Conservation (phyloP, 129 eudicot species). For the Arctium minus region DNA sequence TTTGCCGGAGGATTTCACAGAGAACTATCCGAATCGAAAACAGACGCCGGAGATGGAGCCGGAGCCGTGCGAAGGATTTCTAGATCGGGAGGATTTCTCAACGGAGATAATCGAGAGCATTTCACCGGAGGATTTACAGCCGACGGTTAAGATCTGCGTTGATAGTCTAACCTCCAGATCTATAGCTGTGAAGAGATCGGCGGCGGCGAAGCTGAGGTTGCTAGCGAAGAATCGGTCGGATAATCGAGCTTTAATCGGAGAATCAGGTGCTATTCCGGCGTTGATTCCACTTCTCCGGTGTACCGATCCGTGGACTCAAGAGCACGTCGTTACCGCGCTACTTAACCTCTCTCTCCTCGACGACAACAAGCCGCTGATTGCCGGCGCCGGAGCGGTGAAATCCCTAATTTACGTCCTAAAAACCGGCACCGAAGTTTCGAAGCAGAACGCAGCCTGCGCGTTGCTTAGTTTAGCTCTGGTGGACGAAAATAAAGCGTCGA, state of each 20-base stretch:
- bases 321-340: conserved; percentile 82
- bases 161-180: conserved; percentile 54
- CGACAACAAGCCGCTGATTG: conserved; percentile 37
- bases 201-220: conserved; percentile 66
- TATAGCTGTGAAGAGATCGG: conserved; percentile 53
- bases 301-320: conserved; percentile 67
- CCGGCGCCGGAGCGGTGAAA: conserved; percentile 48
- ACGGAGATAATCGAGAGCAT: conserved; percentile 78
- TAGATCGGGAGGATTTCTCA: conserved; percentile 51
- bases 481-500: conserved; percentile 54
- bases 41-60: conserved; percentile 35
- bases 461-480: conserved; percentile 56
- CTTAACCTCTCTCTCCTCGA: conserved; percentile 70
- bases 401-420: conserved; percentile 61
- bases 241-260: conserved; percentile 71
- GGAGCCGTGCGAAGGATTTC: conserved; percentile 62
- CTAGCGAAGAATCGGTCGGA: conserved; percentile 75
- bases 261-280: conserved; percentile 67
- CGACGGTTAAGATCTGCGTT: conserved; percentile 66
- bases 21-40: neutral
- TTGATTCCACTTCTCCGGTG: conserved; percentile 56
- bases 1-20: conserved; percentile 18
- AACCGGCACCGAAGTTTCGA: conserved; percentile 73
- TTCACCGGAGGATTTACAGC: conserved; percentile 72
- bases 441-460: conserved; percentile 76